These are phyloP conservation scores for Acorus gramineus DNA, from an alignment of 106 monocot species.

Conservation along the genomic window DNA sequence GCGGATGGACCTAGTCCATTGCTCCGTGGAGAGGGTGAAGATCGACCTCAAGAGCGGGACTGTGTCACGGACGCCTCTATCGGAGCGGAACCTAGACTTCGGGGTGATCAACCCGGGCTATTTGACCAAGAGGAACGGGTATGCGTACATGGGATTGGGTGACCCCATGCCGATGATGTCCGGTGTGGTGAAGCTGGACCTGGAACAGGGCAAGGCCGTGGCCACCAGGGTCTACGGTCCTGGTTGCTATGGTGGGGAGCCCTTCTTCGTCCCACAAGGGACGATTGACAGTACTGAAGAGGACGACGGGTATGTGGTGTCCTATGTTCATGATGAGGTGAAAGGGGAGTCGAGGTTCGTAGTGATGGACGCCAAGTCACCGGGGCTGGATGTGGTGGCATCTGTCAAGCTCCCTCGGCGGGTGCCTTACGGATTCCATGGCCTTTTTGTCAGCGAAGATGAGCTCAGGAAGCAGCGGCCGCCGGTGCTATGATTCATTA, in stretches of 20 bases:
- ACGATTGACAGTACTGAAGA: not conserved
- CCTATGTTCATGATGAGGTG: slow-evolving; percentile 16
- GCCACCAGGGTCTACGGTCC: slow-evolving; percentile 10
- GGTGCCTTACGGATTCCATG: slow-evolving; percentile 22
- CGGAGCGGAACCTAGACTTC: slow-evolving; percentile 17
- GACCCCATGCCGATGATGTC: slow-evolving; percentile 24
- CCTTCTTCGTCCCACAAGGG: slow-evolving; percentile 21
- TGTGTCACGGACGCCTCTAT: slow-evolving; percentile 11
- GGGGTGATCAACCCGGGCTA: slow-evolving; percentile 16
- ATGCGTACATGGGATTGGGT: slow-evolving; percentile 14
- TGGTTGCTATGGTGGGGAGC: slow-evolving; percentile 24
- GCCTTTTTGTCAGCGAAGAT: not conserved
- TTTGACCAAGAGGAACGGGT: slow-evolving; percentile 14
- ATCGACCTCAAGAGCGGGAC: slow-evolving; percentile 33
- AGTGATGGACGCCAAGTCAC: slow-evolving; percentile 23
- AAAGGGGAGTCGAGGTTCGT: slow-evolving; percentile 10
- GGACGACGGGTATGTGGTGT: slow-evolving; percentile 1
- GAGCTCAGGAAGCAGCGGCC: not conserved
- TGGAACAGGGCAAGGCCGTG: not conserved
- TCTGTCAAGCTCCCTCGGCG: slow-evolving; percentile 12
- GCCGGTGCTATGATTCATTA: too few relatives aligned
- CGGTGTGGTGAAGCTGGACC: slow-evolving; percentile 23
- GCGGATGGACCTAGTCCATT: slow-evolving; percentile 42
- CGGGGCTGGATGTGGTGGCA: slow-evolving; percentile 16
- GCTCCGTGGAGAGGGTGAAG: slow-evolving; percentile 68